A percentile compares a stretch with the other conserved stretches of the same genome.
These are phyloP conservation scores for Cryptococcus hybrid DNA, from an alignment of 1,284 basidiomycete species.

Conservation along the genomic window DNA sequence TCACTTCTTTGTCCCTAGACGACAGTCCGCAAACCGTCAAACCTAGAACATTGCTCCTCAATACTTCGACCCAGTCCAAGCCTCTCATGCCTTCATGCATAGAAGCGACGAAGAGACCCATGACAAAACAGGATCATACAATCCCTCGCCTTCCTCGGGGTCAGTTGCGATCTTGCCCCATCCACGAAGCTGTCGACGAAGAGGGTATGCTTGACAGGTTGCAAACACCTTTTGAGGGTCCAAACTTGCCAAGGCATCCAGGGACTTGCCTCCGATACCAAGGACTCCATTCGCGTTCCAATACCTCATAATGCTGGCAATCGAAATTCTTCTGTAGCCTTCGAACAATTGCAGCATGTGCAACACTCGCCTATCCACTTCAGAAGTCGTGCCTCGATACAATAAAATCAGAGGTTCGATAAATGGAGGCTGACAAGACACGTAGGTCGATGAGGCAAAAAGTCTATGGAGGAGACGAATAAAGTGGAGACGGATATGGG, in stretches of 20 bases:
- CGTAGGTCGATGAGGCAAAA: constrained; percentile 70
- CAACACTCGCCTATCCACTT: constrained; percentile 65
- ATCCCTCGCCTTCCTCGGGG: constrained; percentile 36
- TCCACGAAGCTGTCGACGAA: constrained; percentile 21
- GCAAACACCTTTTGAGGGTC: constrained; percentile 68
- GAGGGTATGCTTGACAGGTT: constrained; percentile 71
- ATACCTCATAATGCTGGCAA: constrained; percentile 59
- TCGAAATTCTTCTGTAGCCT: constrained; percentile 62
- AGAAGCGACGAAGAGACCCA: constrained; percentile 65
- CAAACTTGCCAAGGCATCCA: constrained; percentile 68
- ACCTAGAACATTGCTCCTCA: constrained; percentile 75
- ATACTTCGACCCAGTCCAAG: constrained; percentile 77
- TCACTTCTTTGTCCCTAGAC: constrained; percentile 61
- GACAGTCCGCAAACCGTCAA: constrained; percentile 72
- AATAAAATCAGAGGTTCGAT: constrained; percentile 69
- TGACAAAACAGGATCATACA: constrained; percentile 80
- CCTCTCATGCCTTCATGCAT: constrained; percentile 62
- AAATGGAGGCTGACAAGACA: constrained; percentile 73
- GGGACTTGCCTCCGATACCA: constrained; percentile 52
- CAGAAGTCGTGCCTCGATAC: constrained; percentile 68
- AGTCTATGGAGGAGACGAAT: constrained; percentile 61
- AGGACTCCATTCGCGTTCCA: constrained; percentile 58
- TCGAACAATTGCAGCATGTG: constrained; percentile 78
- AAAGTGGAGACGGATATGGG: constrained; percentile 58
- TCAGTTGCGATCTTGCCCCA: constrained; percentile 3